These are phyloP conservation scores for Glycine soja DNA, from an alignment of 306 rosid species.

Conservation along the genomic window DNA sequence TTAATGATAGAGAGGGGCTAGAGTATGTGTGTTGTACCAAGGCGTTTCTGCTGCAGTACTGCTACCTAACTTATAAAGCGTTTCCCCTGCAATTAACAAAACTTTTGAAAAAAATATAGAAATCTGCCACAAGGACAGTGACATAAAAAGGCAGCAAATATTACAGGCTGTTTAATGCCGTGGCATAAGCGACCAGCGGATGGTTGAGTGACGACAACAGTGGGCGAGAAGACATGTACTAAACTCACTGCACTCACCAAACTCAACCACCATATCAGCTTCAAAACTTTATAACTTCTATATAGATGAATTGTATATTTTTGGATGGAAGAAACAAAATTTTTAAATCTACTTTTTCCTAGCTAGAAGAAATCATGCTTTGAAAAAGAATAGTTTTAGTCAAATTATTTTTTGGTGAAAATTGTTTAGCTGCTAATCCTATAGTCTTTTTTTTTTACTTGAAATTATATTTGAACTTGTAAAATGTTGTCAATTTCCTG, in stretches of 20 bases:
- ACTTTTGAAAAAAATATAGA: neutral
- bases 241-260: constrained; percentile 44
- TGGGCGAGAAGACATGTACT: neutral
- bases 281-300: neutral
- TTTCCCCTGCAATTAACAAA: constrained; percentile 10
- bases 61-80: too few relatives aligned
- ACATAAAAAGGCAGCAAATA: constrained; percentile 29
- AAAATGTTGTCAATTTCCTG: neutral
- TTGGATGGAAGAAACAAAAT: too few relatives aligned
- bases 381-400: too few relatives aligned
- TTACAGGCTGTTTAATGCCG: constrained; percentile 46
- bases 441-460: too few relatives aligned
- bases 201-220: constrained; percentile 29
- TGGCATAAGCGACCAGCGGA: constrained; percentile 35
- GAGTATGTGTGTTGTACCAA: too few relatives aligned
- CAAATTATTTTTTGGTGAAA: too few relatives aligned
- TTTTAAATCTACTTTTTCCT: too few relatives aligned
- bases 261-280: constrained; percentile 47
- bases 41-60: too few relatives aligned
- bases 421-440: too few relatives aligned
- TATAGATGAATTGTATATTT: too few relatives aligned
- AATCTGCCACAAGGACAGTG: constrained; percentile 34
- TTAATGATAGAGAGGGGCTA: constrained; percentile 20
- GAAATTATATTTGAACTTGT: neutral
- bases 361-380: too few relatives aligned